Conservation (phyloP, 495 filamentous ascomycete species). For the Aspergillus wentii region DNA sequence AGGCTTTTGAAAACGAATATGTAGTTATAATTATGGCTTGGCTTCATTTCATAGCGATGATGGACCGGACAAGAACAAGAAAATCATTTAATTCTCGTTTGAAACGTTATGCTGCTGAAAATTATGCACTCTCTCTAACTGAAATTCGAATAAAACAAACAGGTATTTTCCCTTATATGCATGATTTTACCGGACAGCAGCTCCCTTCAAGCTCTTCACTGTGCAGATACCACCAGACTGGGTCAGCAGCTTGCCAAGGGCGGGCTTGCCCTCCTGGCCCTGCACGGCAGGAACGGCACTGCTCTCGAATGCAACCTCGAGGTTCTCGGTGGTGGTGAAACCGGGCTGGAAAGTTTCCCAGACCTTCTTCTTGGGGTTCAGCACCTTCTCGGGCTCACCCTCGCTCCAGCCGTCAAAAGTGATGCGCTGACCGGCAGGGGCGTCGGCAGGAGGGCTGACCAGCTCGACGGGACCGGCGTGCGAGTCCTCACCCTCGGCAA, state of each 20-base stretch:
- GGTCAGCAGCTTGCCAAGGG: conserved; percentile 64
- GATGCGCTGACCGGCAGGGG: conserved; percentile 77
- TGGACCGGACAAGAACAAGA: no score
- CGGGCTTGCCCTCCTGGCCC: conserved; percentile 57
- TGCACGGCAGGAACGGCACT: conserved; percentile 55
- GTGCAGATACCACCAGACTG: conserved; percentile 67
- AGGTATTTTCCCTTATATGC: background rate
- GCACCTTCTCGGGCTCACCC: conserved; percentile 82
- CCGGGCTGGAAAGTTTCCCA: conserved; percentile 96
- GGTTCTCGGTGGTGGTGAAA: conserved; percentile 74
- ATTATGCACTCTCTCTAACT: no score
- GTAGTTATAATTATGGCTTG: no score
- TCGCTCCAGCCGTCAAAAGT: conserved; percentile 87
- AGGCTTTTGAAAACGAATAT: no score
- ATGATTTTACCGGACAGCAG: conserved; percentile 53
- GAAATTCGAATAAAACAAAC: background rate
- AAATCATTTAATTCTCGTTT: no score
- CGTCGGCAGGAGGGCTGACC: conserved; percentile 75
- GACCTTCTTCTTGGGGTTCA: conserved; percentile 99
- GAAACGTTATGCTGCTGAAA: no score
- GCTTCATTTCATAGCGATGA: no score
- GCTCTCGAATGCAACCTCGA: conserved; percentile 77
- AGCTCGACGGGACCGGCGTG: conserved; percentile 92
- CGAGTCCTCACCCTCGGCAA: conserved; percentile 71
- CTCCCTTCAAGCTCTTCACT: conserved; percentile 68